Base-by-base conservation (phyloP, 768 basidiomycete genomes). In the Kwoniella mangroviensis region DNA sequence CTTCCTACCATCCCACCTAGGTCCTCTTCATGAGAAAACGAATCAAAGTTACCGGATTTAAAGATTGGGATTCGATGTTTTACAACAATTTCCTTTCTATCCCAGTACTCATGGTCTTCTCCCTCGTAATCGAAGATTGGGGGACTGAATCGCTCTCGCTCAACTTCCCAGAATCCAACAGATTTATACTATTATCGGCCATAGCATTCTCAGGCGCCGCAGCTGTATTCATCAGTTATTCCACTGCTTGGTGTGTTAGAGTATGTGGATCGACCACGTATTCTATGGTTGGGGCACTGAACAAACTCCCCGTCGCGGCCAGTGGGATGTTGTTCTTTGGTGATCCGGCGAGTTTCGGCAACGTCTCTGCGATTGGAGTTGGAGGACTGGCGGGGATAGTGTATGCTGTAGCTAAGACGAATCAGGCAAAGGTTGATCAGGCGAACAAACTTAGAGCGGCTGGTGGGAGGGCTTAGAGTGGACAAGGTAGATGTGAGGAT, bases 41-140 rank as follows among this genome's bases (percentile, higher is more conserved):
- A 70, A 98, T 99, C 86, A 98, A 98, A 85, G 81, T 86, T 53
- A 98, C 94, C 22, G 93, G 93, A n/a, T 98, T 98, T 85, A 90
- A 94, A 63, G 96, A 99, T 79, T 97, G 94, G 95, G 96, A 98
- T 80, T 90, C 95, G 15, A 98, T 98, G 94, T 96, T 93, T 85
- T 98, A 98, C 86, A 97, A 96, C 86, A 99, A 98, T 82, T 82
- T 98, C 56, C 85, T 98, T 63, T 96, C 93, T 34, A 95, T 98
- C 74, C 97, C 97, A 9, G 89, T 98, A 52, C 86, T 99, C 56
- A 87, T 87, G 63, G 77, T 93, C 61, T 92, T 90, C 77, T 96
- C 94, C 10, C 77, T 98, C 76, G 73, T 93, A 59, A 83, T 91
- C 42, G 97, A 99, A 84, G 89, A 97, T 80, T 99, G 97, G 97